A percentile compares a stretch with the other conserved stretches of the same genome.
These are phyloP conservation scores for Andrographis paniculata DNA, from an alignment of 305 asterid species.

Conservation along the genomic window DNA sequence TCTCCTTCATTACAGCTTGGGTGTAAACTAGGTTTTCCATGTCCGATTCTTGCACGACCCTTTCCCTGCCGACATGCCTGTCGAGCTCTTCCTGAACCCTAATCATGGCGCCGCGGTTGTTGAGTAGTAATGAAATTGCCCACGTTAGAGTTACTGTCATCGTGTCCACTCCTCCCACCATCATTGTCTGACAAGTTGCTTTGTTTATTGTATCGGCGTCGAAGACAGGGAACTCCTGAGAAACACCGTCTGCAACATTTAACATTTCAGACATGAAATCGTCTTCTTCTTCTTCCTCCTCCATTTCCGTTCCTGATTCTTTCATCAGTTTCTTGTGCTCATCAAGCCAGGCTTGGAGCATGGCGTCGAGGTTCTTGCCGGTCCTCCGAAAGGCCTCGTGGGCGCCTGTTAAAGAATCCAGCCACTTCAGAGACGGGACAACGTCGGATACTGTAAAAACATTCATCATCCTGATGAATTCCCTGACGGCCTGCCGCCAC, in stretches of 20 bases:
- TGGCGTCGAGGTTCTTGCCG: constrained; percentile 15
- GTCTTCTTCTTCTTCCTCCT: not conserved
- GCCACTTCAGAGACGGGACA: constrained; percentile 20
- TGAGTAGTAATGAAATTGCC: constrained; percentile 25
- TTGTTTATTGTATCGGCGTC: constrained; percentile 21
- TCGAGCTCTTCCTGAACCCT: constrained; percentile 27
- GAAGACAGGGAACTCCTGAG: constrained; percentile 11
- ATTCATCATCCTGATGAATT: constrained; percentile 12
- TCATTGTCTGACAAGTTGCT: constrained; percentile 20
- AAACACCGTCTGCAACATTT: constrained; percentile 9
- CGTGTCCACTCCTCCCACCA: constrained; percentile 19
- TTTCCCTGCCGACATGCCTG: constrained; percentile 15
- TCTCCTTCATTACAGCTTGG: constrained; percentile 33
- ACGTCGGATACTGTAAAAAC: constrained; percentile 20
- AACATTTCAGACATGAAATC: not conserved
- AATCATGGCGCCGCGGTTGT: constrained; percentile 18
- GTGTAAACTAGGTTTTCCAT: constrained; percentile 24
- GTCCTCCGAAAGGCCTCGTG: constrained; percentile 14
- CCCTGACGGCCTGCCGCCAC: constrained; percentile 2
- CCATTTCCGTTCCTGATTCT: too few species aligned
- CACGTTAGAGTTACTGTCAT: constrained; percentile 20
- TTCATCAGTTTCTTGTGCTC: constrained; percentile 11
- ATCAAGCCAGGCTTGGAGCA: constrained; percentile 25
- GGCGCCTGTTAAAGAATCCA: constrained; percentile 17
- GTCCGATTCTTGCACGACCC: constrained; percentile 26